Evolutionary conservation across 1,284 basidiomycete species (phyloP).

Genomic region (Leucocoprinus gongylophorus): DNA sequence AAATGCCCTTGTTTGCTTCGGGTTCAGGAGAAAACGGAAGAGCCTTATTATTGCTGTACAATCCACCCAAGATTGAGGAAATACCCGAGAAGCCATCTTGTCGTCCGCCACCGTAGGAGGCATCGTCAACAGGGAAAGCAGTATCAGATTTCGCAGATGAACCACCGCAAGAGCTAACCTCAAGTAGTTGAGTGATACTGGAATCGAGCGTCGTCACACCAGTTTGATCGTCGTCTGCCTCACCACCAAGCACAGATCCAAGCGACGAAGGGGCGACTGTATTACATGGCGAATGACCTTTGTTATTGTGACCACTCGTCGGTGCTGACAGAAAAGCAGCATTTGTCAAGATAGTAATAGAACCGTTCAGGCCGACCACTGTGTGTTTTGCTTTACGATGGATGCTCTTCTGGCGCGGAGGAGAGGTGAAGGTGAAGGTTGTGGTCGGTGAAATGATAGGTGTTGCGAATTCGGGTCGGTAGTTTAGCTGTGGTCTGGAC

Average conservation of each 20-base stretch:
- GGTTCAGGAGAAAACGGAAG: not conserved
- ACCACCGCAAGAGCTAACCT: not conserved
- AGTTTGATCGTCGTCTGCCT: not conserved
- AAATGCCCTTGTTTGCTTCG: not conserved
- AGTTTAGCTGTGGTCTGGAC: not conserved
- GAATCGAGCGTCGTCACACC: not conserved
- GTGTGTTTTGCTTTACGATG: not conserved
- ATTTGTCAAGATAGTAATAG: not conserved
- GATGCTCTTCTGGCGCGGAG: not conserved
- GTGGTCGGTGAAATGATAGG: not conserved
- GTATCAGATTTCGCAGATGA: not conserved
- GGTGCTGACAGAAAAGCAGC: not conserved
- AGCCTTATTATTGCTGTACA: not conserved
- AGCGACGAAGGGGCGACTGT: not conserved
- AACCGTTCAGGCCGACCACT: not conserved
- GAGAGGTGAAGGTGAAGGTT: not conserved
- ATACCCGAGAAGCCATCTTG: not conserved
- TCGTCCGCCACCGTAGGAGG: not conserved
- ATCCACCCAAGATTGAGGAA: not conserved
- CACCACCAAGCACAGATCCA: not conserved
- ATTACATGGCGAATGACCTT: not conserved
- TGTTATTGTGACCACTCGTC: not conserved
- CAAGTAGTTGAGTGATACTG: not conserved
- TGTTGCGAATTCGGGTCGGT: not conserved
- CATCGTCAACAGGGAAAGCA: not conserved